phyloP scores from a whole-genome alignment of 805 yeast species.

The Ogataea neopini region DNA sequence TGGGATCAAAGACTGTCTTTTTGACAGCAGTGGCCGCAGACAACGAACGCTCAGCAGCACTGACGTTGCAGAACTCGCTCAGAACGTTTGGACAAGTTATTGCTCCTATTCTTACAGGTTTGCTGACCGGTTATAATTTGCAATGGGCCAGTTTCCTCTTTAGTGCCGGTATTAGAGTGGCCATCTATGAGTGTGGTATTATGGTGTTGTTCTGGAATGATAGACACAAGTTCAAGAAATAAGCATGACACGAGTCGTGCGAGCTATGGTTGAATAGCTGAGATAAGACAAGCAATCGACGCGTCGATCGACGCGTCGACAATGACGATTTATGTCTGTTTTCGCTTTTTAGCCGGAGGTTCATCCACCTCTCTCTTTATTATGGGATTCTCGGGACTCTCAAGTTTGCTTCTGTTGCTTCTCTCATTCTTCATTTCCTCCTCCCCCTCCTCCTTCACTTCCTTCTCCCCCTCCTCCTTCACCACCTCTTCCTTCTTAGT shows the following conservation, averaged over 20 bases:
- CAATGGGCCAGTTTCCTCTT: slow-evolving; percentile 46
- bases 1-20: slow-evolving; percentile 49
- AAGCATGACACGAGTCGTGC: not conserved
- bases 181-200: slow-evolving; percentile 43
- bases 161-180: slow-evolving; percentile 42
- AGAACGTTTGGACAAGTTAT: slow-evolving; percentile 43
- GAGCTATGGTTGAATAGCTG: no score
- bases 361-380: not conserved
- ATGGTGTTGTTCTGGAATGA: slow-evolving; percentile 33
- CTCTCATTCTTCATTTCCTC: no score
- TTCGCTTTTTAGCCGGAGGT: no score
- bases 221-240: slow-evolving; percentile 14
- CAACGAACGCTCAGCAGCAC: slow-evolving; percentile 43
- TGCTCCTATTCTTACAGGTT: slow-evolving; percentile 46
- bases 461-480: not conserved
- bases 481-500: slow-evolving; percentile 6
- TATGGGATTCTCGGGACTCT: not conserved
- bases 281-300: no score
- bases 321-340: no score
- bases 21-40: slow-evolving; percentile 43
- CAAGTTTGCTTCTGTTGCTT: no score
- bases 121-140: slow-evolving; percentile 35
- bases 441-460: not conserved
- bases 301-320: no score
- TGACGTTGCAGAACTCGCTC: slow-evolving; percentile 46